phyloP scores from a whole-genome alignment of 2,329 filamentous ascomycete species.

The Aschersonia sp. region DNA sequence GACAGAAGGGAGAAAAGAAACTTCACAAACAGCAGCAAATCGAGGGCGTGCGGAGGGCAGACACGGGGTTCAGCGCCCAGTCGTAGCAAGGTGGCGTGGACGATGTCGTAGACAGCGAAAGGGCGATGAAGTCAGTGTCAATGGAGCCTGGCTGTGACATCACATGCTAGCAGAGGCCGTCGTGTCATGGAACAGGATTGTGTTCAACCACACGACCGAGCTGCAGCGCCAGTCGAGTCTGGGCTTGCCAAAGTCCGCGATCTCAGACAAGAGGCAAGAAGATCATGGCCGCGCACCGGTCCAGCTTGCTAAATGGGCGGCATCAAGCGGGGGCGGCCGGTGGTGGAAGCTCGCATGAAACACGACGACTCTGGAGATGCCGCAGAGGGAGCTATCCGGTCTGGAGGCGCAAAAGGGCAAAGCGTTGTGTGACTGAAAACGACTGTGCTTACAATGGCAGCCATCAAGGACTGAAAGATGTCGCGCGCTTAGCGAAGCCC shows the following conservation, averaged over 20 bases:
- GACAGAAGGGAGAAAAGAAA: no score
- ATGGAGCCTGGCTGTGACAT: neutral
- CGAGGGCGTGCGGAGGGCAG: no score
- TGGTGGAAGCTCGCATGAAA: no score
- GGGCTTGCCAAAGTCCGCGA: neutral
- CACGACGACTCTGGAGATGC: no score
- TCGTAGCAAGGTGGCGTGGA: neutral
- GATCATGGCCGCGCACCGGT: neutral
- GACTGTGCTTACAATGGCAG: slow-evolving; percentile 17
- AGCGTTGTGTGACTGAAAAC: neutral
- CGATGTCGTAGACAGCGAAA: neutral
- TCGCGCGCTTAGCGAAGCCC: slow-evolving; percentile 1
- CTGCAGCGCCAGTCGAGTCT: neutral
- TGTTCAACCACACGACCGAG: neutral
- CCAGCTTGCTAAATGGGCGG: no score
- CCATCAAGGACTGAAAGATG: slow-evolving; percentile 13
- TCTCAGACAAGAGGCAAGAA: neutral
- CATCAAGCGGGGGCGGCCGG: no score
- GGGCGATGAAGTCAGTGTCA: neutral
- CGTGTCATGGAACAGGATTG: neutral
- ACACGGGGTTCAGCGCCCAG: no score
- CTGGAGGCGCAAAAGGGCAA: no score
- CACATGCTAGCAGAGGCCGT: neutral
- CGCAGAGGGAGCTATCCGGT: no score
- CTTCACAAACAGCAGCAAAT: no score